These are phyloP conservation scores for Sanghuangporus sanghuang DNA, from an alignment of 1,284 basidiomycete genomes.

Conservation along the genomic window DNA sequence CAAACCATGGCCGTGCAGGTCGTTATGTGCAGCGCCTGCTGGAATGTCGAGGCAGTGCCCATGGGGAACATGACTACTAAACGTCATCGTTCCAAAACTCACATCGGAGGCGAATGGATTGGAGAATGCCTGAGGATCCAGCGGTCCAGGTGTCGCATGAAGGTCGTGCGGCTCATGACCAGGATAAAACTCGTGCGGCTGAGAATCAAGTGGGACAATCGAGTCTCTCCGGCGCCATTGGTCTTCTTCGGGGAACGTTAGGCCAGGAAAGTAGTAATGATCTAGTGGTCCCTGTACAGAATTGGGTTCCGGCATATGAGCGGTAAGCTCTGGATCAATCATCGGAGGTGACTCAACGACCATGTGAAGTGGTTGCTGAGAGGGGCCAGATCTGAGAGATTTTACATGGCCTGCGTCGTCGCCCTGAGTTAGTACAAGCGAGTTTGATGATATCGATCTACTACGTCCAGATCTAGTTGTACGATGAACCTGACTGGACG, in stretches of 20 bases:
- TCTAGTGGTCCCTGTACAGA: background rate
- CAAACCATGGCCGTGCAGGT: background rate
- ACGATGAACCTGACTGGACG: background rate
- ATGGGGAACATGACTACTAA: background rate
- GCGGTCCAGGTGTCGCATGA: background rate
- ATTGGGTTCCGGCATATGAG: slow-evolving; percentile 5
- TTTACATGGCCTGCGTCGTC: background rate
- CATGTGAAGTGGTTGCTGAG: background rate
- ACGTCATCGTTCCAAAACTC: background rate
- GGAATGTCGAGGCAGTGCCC: background rate
- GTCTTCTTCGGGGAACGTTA: background rate
- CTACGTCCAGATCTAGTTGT: background rate
- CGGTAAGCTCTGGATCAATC: background rate
- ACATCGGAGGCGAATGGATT: slow-evolving; percentile 12
- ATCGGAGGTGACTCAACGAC: background rate
- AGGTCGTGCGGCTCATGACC: background rate
- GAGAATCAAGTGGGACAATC: slow-evolving; percentile 1
- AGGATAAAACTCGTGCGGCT: background rate
- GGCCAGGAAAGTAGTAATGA: background rate
- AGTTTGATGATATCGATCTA: background rate
- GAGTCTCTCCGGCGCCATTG: slow-evolving; percentile 12
- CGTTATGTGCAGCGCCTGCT: background rate
- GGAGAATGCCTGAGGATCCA: slow-evolving; percentile 12
- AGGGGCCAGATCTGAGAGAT: background rate
- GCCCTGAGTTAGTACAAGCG: background rate